Base-by-base conservation (phyloP, 1,139 yeast genomes). In the Pichia sp. region DNA sequence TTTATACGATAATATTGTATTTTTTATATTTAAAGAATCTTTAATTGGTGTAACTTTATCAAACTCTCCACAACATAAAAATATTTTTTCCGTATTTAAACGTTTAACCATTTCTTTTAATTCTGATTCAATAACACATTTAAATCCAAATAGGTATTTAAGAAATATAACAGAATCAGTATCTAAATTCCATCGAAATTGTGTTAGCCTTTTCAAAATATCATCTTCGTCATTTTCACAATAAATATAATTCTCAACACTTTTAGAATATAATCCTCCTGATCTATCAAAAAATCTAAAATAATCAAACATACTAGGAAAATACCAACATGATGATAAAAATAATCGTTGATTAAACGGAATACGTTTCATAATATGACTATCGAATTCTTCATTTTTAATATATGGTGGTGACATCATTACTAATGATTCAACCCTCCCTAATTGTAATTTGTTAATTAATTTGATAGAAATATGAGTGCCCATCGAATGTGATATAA, bases 401-500 rank as follows among this genome's bases (percentile, higher is more conserved):
- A 76, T 56, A n/a, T 61, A 57, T 1, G 83, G 80, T 0, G 87
- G 84, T 3, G 89, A 72, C 45, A 66, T 65, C 55, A 65, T 68
- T 39, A 74, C 61, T 40, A 70, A 52, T 0, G 74, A 73, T 55
- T 68, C 80, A 4, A 68, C 76, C 42, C 55, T 65, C 32, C 43
- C 53, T 5, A 55, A 46, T 0, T 72, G 71, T 7, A 78, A 61
- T 39, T 56, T 61, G 37, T 63, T 60, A 3, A 76, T 74, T 11
- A 80, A 61, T 50, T 72, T 69, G 6, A 72, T 63, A 4, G 76
- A 65, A 28, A 82, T 54, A 46, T 73, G 75, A 1, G 84, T 69
- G 3, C 93, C 93, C 85, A 82, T 80, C 1, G 91, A 82, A 59
- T 83, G 93, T 10, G 85, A 84, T 5, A 84, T 62, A 24, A 83